These are phyloP conservation scores for Naganishia albida DNA, from an alignment of 1,284 basidiomycete genomes.

Conservation along the genomic window DNA sequence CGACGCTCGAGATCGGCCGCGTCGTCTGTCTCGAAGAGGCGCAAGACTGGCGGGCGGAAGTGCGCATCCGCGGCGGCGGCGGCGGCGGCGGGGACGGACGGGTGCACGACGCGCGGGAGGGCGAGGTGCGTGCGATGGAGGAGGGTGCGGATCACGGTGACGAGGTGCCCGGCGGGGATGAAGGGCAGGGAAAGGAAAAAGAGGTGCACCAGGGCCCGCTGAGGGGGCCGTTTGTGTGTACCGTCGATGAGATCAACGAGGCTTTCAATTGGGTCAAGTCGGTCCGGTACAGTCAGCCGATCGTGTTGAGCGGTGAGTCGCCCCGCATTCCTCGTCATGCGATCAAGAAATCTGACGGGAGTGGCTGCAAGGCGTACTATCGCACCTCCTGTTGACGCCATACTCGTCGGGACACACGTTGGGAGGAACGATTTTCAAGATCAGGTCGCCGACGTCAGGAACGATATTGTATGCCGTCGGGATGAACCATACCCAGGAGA, in stretches of 20 bases:
- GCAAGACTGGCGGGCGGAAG: conserved; percentile 64
- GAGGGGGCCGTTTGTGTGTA: conserved; percentile 58
- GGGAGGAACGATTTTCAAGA: conserved; percentile 97
- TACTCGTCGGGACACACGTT: conserved; percentile 95
- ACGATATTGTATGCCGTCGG: conserved; percentile 95
- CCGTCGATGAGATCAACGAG: conserved; percentile 82
- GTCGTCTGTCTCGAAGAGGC: conserved; percentile 83
- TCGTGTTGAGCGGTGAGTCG: conserved; percentile 81
- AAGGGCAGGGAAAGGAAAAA: conserved; percentile 44
- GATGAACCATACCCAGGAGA: conserved; percentile 94
- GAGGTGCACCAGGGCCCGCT: conserved; percentile 38
- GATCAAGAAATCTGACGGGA: not conserved
- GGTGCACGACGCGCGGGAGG: no score
- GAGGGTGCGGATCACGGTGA: conserved; percentile 22
- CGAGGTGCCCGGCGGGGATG: conserved; percentile 32
- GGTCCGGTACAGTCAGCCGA: conserved; percentile 91
- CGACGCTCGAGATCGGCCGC: conserved; percentile 93
- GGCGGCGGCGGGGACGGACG: no score
- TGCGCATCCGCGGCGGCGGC: no score
- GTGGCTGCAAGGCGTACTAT: conserved; percentile 43
- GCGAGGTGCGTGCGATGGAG: conserved; percentile 20
- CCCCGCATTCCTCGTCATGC: not conserved
- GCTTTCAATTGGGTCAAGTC: conserved; percentile 92
- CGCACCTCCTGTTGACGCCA: conserved; percentile 81
- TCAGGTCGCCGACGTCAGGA: conserved; percentile 92